Conservation (phyloP, 2,329 filamentous ascomycete species). For the Talaromyces piceae region DNA sequence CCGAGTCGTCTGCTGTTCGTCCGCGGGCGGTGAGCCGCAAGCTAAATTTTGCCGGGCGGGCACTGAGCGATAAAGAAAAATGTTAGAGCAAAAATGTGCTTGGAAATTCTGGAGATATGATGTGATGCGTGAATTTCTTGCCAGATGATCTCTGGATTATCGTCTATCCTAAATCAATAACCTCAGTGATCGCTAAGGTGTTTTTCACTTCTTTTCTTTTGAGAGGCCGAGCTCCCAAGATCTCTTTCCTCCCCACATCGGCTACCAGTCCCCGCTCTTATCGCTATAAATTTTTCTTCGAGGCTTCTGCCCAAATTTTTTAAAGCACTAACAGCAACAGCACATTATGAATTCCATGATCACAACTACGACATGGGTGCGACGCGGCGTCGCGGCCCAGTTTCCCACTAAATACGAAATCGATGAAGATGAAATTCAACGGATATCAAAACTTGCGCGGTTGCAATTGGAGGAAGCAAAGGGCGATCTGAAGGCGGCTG, state of each 20-base stretch:
- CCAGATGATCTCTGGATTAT: too few species aligned
- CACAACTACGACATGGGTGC: conserved; percentile 68
- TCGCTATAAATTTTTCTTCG: conserved; percentile 5
- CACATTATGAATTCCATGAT: conserved; percentile 54
- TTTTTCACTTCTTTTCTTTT: too few species aligned
- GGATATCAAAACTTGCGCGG: conserved; percentile 67
- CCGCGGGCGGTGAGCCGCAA: not conserved
- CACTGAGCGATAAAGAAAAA: conserved; percentile 4
- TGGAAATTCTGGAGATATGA: too few species aligned
- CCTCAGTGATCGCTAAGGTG: too few species aligned
- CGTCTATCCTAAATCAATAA: too few species aligned
- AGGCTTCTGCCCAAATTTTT: not conserved
- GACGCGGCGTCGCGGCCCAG: conserved; percentile 66
- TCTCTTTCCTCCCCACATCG: not conserved
- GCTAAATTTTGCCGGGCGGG: conserved; percentile 12
- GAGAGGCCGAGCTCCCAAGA: not conserved
- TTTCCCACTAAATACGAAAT: conserved; percentile 70
- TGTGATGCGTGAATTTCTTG: too few species aligned
- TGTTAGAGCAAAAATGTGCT: not conserved
- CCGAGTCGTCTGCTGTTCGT: not conserved
- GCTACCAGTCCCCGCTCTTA: conserved; percentile 6
- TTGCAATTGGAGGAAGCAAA: conserved; percentile 86
- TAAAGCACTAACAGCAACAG: not conserved
- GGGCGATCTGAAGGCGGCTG: conserved; percentile 74
- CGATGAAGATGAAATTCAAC: conserved; percentile 66